A percentile compares a stretch with the other conserved stretches of the same genome.
phyloP scores from a whole-genome alignment of 495 filamentous ascomycete species.

The Penicillium mononematosum region DNA sequence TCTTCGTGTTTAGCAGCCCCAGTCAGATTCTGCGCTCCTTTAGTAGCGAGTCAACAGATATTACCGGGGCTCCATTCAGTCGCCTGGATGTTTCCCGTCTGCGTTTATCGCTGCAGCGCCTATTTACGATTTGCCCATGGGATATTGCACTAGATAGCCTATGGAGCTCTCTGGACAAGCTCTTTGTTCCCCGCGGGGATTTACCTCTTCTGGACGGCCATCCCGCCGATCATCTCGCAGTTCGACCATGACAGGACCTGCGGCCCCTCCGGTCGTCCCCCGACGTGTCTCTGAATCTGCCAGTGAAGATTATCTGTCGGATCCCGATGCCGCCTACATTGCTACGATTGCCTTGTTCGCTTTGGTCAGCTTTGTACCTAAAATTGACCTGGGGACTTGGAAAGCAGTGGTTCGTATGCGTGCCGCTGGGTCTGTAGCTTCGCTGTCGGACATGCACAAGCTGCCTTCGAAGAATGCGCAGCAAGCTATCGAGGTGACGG shows the following conservation, averaged over 20 bases:
- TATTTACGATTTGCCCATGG: constrained; percentile 43
- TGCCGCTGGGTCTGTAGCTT: constrained; percentile 51
- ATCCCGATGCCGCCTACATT: constrained; percentile 56
- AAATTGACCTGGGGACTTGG: constrained; percentile 49
- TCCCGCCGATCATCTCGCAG: constrained; percentile 41
- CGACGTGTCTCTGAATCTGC: constrained; percentile 29
- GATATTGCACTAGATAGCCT: constrained; percentile 70
- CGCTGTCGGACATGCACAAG: constrained; percentile 42
- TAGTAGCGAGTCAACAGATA: constrained; percentile 34
- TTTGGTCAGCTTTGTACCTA: constrained; percentile 52
- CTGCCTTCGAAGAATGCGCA: constrained; percentile 28
- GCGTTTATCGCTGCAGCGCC: constrained; percentile 33
- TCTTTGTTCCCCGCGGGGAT: constrained; percentile 65
- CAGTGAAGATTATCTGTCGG: constrained; percentile 44
- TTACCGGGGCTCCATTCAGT: neutral
- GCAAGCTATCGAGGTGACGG: constrained; percentile 41
- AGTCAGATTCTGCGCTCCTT: constrained; percentile 66
- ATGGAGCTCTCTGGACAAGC: constrained; percentile 66
- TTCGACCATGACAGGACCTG: constrained; percentile 28
- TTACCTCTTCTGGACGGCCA: constrained; percentile 39
- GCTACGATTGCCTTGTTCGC: constrained; percentile 57
- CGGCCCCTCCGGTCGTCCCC: constrained; percentile 27
- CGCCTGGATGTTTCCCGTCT: constrained; percentile 35
- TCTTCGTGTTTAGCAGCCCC: constrained; percentile 68
- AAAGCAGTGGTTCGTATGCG: constrained; percentile 51